Base-by-base conservation (phyloP, 371 early-diverging fungal species). In the Apophysomyces ossiformis region DNA sequence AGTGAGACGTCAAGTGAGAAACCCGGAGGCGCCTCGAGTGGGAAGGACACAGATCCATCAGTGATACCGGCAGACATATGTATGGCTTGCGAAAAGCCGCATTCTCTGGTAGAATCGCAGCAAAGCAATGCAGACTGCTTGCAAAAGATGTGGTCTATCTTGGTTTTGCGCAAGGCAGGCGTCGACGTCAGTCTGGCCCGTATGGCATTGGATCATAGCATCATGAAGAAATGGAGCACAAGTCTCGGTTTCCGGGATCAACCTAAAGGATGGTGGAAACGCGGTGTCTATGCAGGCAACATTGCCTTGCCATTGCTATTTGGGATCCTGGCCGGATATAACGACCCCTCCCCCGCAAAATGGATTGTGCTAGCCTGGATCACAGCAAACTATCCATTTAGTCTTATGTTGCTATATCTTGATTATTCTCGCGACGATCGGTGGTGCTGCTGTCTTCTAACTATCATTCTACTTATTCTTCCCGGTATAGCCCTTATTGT, bases 301-400 rank as follows among this genome's bases (percentile, higher is more conserved):
- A n/a, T 59, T 41, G 60, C 21, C 7, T 16, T 59, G 6, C 60
- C 60, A 9, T 39, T 59, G 16, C 37, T 59, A 3, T 11, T 38
- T 8, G 60, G 60, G 1, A 59, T 59, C 8, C 12, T 59, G 16
- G 60, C 60, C 12, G 60, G 60, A 9, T 59, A 59, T n/a, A 2
- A 59, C 3, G 21, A 43, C 9, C 60, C 21, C 7, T 41, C 60
- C 37, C 37, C 38, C 0, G 43, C 60, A 7, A 26, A 59, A 26
- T 59, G 60, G 60, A 36, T 59, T 18, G 60, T 59, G 3, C 12
- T 59, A 8, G 60, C 60, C n/a, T 59, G 60, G 60, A 59, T 59
- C 15, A 15, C 13, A n/a, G 43, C 41, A 38, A 59, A 37, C 43
- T 41, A 41, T 37, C 60, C 60, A 21, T 59, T 59, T 7, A 59